Percentiles rank a stretch among this genome's conserved stretches.
Evolutionary conservation across 2,329 filamentous ascomycete species (phyloP).

Genomic region (Pseudogymnoascus sp.): DNA sequence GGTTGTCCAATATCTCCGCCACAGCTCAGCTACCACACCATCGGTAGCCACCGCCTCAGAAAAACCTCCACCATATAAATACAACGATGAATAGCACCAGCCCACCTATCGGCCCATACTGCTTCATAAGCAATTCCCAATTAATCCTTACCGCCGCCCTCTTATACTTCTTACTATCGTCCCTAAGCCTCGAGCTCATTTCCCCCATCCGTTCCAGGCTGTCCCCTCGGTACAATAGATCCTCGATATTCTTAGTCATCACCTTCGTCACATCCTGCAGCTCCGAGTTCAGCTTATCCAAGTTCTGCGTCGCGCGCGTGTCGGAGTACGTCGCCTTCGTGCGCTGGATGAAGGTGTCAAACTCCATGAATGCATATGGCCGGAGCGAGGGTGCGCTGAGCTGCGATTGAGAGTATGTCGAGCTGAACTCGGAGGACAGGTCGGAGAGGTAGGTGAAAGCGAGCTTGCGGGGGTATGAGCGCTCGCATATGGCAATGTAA

Average conservation of each 20-base stretch:
- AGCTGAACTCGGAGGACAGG: constrained; percentile 82
- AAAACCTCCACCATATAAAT: constrained; percentile 90
- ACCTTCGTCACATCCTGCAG: constrained; percentile 96
- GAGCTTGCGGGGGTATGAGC: constrained; percentile 92
- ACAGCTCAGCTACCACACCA: neutral
- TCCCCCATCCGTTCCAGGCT: constrained; percentile 96
- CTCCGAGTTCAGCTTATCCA: constrained; percentile 94
- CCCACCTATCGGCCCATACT: constrained; percentile 86
- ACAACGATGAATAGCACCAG: constrained; percentile 75
- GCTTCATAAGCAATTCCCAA: constrained; percentile 93
- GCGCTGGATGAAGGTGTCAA: constrained; percentile 92
- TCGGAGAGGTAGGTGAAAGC: constrained; percentile 97
- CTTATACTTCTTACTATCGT: constrained; percentile 92
- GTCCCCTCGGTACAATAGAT: constrained; percentile 89
- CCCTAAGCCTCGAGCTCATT: constrained; percentile 74
- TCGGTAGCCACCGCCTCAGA: constrained; percentile 42
- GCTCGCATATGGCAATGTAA: constrained; percentile 90
- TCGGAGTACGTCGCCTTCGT: constrained; percentile 94
- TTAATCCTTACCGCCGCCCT: constrained; percentile 92
- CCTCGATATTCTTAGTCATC: constrained; percentile 99
- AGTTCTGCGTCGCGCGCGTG: constrained; percentile 79
- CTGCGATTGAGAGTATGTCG: constrained; percentile 67
- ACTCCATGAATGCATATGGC: constrained; percentile 95
- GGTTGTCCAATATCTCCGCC: neutral
- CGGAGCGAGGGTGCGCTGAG: constrained; percentile 68